These are phyloP conservation scores for Yarrowia bubula DNA, from an alignment of 805 yeast species.

Conservation along the genomic window DNA sequence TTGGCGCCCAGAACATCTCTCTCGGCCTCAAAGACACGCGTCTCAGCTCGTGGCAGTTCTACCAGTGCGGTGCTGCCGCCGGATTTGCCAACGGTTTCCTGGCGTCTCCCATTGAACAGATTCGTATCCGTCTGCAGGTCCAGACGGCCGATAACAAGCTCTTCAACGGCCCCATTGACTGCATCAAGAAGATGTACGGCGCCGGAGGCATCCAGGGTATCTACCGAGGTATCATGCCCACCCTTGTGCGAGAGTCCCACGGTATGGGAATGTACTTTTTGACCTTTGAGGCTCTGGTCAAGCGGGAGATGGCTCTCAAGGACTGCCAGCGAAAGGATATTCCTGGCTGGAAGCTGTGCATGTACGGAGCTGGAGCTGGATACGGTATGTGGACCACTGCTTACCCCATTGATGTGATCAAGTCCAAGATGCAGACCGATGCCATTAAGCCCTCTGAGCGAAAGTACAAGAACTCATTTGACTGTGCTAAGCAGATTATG, in stretches of 20 bases:
- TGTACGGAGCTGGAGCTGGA: conserved; percentile 89
- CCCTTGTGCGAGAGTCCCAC: conserved; percentile 76
- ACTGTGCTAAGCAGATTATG: conserved; percentile 56
- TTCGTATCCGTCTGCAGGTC: conserved; percentile 90
- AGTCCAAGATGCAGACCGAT: conserved; percentile 83
- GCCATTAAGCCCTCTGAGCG: conserved; percentile 58
- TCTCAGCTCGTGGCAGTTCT: conserved; percentile 64
- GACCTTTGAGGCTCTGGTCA: conserved; percentile 85
- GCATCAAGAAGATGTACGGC: conserved; percentile 55
- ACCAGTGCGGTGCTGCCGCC: conserved; percentile 83
- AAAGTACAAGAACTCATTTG: conserved; percentile 54
- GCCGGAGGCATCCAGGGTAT: conserved; percentile 60
- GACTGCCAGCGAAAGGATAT: conserved; percentile 62
- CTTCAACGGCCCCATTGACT: conserved; percentile 73
- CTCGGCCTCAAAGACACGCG: conserved; percentile 38
- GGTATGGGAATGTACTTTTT: conserved; percentile 86
- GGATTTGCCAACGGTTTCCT: conserved; percentile 86
- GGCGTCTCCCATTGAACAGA: conserved; percentile 93
- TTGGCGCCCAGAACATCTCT: conserved; percentile 47
- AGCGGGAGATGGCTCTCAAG: conserved; percentile 54
- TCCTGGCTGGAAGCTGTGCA: conserved; percentile 83
- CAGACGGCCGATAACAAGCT: conserved; percentile 59
- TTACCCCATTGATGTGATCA: conserved; percentile 89
- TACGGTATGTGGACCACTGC: conserved; percentile 80
- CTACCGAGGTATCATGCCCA: conserved; percentile 80